Base-by-base conservation (phyloP, 2,329 filamentous ascomycete species). In the Aspergillus sergii region DNA sequence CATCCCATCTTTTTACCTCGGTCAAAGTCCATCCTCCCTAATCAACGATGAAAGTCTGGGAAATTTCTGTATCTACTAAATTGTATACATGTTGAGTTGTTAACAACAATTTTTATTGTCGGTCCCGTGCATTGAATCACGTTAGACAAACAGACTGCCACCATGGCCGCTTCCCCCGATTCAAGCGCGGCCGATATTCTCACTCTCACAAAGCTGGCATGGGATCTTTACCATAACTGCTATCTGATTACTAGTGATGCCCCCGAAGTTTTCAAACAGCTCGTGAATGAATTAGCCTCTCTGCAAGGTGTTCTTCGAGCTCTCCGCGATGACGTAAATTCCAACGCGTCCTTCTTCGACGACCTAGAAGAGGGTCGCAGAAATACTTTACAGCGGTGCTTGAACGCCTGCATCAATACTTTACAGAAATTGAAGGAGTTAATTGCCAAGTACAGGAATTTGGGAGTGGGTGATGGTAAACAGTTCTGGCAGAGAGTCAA, bases 191-290 rank as follows among this genome's bases (percentile, higher is more conserved):
- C 65, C 4, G 74, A 76, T 55, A 64, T 74, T 7, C 62, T 69
- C 9, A 60, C 69, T 34, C 60, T 75, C 34, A 65, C 67, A 21
- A 71, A 69, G 59, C 53, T 71, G 36, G 66, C 72, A 48, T 73
- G 69, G 67, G 72, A 75, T 41, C 55, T 76, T 16, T 70, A 74
- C 57, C 69, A 69, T 43, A 71, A 67, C 55, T 76, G 70, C 57
- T 66, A 70, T 41, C 50, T 67, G 16, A 62, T 74, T 23, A 65
- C 69, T 2, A 67, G 68, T 23, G 70, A 72, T 51, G 72, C 71
- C 5, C 74, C 74, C 1, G 70, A 73, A 45, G 73, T 69, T 4
- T 75, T 75, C 53, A 67, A 66, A 28, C 70, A 67, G 59, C 68
- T 76, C 12, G 67, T 73, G 3, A 70, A 66, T 26, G 71, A 72